Percentiles rank a stretch among this genome's conserved stretches.
phyloP scores from a whole-genome alignment of 225 moss, liverwort and hornwort species.

The Marchantia polymorpha region DNA sequence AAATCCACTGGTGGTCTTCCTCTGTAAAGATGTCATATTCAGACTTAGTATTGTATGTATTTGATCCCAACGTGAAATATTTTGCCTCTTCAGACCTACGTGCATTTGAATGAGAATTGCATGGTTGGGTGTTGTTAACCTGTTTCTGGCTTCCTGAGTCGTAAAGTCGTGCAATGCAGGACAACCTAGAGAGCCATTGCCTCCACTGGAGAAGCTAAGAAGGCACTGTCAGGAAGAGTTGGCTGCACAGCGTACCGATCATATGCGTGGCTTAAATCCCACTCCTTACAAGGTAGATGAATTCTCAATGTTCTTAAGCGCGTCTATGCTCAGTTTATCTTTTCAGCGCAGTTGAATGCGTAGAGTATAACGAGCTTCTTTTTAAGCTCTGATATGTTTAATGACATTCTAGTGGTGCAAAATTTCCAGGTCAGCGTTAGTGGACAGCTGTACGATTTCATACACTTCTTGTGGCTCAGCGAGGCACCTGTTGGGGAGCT shows the following conservation, averaged over 20 bases:
- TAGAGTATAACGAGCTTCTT: neutral
- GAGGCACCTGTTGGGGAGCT: constrained; percentile 95
- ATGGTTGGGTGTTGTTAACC: neutral
- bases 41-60: neutral
- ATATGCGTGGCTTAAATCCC: constrained; percentile 86
- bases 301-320: too few relatives aligned
- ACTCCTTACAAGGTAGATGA: constrained; percentile 89
- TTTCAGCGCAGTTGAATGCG: neutral
- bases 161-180: constrained; percentile 36
- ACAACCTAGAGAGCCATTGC: constrained; percentile 46
- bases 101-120: too few relatives aligned
- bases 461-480: constrained; percentile 94
- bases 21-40: neutral
- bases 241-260: constrained; percentile 85
- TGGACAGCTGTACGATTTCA: constrained; percentile 85
- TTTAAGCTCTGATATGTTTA: neutral
- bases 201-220: constrained; percentile 52
- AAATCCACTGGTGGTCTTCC: neutral
- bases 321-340: neutral
- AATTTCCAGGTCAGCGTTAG: constrained; percentile 80
- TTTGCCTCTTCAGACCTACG: neutral
- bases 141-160: neutral
- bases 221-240: constrained; percentile 68
- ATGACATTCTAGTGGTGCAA: neutral
- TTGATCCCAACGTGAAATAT: neutral